A percentile compares a stretch with the other conserved stretches of the same genome.
Evolutionary conservation across 805 yeast genomes (phyloP).

Genomic region (Saccharomycopsis malanga): DNA sequence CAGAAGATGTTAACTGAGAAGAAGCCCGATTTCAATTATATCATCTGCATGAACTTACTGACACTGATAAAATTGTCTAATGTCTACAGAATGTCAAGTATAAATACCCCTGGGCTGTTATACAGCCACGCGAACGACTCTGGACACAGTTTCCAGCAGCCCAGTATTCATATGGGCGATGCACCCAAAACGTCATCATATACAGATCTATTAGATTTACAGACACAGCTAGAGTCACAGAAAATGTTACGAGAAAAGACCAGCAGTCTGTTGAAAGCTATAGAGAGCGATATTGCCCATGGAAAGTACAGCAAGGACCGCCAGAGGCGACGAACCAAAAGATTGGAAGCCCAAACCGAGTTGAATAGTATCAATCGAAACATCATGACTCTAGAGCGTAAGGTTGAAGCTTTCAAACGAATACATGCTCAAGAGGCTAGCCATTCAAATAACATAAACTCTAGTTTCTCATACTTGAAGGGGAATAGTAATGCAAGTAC

Average conservation of each 20-base stretch:
- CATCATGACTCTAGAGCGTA: conserved; percentile 10
- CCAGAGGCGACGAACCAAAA: conserved; percentile 2
- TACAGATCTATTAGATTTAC: conserved; percentile 12
- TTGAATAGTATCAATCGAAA: conserved; percentile 8
- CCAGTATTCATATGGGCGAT: conserved; percentile 1
- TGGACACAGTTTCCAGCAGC: conserved; percentile 11
- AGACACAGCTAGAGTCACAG: conserved; percentile 13
- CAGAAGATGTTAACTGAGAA: too few relatives aligned
- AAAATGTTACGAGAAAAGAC: conserved; percentile 12
- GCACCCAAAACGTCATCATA: background rate
- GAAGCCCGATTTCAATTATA: too few relatives aligned
- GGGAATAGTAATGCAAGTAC: background rate
- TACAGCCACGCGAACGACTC: conserved; percentile 2
- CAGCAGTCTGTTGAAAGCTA: conserved; percentile 5
- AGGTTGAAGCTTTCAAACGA: conserved; percentile 15
- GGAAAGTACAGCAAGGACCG: conserved; percentile 10
- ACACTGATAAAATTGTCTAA: too few relatives aligned
- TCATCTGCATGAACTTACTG: too few relatives aligned
- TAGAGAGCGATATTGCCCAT: conserved; percentile 3
- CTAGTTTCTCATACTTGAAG: conserved; percentile 6
- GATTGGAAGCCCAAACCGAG: conserved; percentile 14
- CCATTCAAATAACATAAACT: background rate
- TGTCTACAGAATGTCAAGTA: too few relatives aligned
- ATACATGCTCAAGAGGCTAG: conserved; percentile 14
- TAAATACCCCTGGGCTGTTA: too few relatives aligned